Base-by-base conservation (phyloP, 2,329 filamentous ascomycete species). In the Alternaria metachromatica region DNA sequence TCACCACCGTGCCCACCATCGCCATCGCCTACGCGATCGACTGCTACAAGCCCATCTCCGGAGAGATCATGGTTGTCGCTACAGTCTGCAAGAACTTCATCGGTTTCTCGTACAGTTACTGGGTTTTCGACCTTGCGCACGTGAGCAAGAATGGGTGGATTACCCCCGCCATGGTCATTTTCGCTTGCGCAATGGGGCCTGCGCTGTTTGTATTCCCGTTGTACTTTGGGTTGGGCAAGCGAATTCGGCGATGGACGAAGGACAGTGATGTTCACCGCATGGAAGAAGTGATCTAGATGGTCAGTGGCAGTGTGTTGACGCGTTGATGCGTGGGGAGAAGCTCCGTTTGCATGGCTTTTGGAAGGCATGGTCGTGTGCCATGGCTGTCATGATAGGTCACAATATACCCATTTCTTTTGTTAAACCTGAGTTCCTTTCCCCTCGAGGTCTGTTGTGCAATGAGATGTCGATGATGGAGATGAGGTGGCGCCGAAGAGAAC, bases 81-180 rank as follows among this genome's bases (percentile, higher is more conserved):
- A 83, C 81, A 0, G 80, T 84, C 5, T 73, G 81, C 60, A 84
- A 84, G 68, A 83, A 83, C 62, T 80, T 82, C 26, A 80, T 82
- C 28, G 82, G 76, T 2, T 84, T 83, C 66, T 81, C 79, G 50
- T 76, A 81, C 21, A 78, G 75, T 55, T 82, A 82, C 58, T 82
- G 80, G 80, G 73, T 82, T 12, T 82, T 82, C 60, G 75, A 82
- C 45, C 66, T 82, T 8, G 72, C 73, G 25, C 73, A 76, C 55
- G 55, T 61, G 33, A 79, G 75, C 28, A 74, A 74, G 55, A 55
- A 78, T 51, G 82, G 81, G 1, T 83, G 77, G 74, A 74, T 82
- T 7, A 75, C 72, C 0, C 80, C 82, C 4, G 79, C 78, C n/a
- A 83, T 84, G 82, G 76, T 82, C 10, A 77, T 82, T 37, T 83